These are phyloP conservation scores for Lyophyllum shimeji DNA, from an alignment of 768 basidiomycete genomes.

Conservation along the genomic window DNA sequence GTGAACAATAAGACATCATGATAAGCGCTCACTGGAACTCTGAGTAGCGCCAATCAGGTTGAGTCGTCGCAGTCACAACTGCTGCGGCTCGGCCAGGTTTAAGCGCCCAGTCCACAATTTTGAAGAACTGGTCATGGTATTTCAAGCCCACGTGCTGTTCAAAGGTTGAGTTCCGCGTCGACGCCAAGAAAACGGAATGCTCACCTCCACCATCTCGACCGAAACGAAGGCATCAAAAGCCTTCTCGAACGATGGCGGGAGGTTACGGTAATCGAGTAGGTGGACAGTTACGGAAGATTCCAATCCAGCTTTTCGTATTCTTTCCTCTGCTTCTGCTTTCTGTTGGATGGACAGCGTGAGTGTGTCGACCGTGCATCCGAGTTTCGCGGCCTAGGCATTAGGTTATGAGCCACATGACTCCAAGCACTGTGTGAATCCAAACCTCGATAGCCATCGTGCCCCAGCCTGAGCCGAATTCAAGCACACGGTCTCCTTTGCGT, in stretches of 20 bases:
- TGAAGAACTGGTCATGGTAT: conserved; percentile 23
- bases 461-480: conserved; percentile 9
- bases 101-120: conserved; percentile 39
- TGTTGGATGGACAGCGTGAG: conserved; percentile 66
- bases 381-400: conserved; percentile 21
- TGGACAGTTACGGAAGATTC: conserved; percentile 55
- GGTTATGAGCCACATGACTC: background rate
- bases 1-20: too few relatives aligned
- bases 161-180: background rate
- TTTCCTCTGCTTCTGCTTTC: conserved; percentile 59
- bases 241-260: conserved; percentile 51
- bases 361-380: conserved; percentile 62
- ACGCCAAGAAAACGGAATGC: background rate
- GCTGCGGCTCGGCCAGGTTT: conserved; percentile 32
- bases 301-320: conserved; percentile 49
- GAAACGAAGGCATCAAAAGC: conserved; percentile 52
- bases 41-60: conserved; percentile 23
- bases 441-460: background rate
- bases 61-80: conserved; percentile 24
- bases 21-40: background rate
- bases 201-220: background rate
- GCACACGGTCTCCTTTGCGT: conserved; percentile 4
- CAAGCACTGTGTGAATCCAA: background rate
- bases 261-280: conserved; percentile 65
- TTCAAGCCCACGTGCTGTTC: conserved; percentile 9